Evolutionary conservation across 371 early-diverging fungal genomes (phyloP).

Genomic region (Entomophthora muscae): DNA sequence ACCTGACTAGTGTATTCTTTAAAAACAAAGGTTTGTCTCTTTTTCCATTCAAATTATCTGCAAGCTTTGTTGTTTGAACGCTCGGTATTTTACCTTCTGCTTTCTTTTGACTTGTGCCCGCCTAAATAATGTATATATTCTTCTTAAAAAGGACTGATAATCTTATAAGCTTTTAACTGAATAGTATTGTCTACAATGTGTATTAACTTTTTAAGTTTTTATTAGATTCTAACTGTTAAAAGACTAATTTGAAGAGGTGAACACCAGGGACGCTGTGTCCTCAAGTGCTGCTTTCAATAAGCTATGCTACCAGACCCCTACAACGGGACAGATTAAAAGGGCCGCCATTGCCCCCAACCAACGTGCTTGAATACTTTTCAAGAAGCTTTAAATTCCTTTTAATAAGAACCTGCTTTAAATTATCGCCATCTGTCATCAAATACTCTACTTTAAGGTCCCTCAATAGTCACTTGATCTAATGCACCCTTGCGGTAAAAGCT

Average conservation of each 20-base stretch:
- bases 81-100: too few relatives aligned
- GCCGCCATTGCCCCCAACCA: background rate
- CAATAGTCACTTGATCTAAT: background rate
- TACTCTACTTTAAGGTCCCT: background rate
- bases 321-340: background rate
- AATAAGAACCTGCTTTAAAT: background rate
- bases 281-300: background rate
- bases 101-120: too few relatives aligned
- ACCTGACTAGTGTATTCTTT: too few relatives aligned
- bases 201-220: background rate
- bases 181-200: too few relatives aligned
- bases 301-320: background rate
- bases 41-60: too few relatives aligned
- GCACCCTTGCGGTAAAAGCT: background rate
- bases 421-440: background rate
- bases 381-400: background rate
- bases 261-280: background rate
- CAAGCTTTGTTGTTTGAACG: too few relatives aligned
- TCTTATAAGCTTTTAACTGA: background rate
- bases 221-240: too few relatives aligned
- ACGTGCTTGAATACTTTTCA: background rate
- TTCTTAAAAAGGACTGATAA: too few relatives aligned
- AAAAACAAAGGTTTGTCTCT: too few relatives aligned
- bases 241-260: background rate
- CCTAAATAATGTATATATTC: too few relatives aligned